Percentiles rank a stretch among this genome's conserved stretches.
Evolutionary conservation across 495 filamentous ascomycete genomes (phyloP).

Genomic region (Penicillium bialowiezense): DNA sequence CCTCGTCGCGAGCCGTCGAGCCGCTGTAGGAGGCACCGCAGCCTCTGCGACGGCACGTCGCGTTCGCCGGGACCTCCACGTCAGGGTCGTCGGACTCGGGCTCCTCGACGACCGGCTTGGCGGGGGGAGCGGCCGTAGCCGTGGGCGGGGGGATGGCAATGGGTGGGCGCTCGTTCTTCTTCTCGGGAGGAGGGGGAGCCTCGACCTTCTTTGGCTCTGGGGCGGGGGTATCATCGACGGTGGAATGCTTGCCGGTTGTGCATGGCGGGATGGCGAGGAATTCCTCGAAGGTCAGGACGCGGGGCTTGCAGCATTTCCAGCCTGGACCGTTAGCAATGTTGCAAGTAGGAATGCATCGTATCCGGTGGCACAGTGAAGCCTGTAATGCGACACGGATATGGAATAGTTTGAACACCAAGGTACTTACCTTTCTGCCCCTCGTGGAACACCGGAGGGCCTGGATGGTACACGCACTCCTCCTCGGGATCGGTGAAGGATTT

Average conservation of each 20-base stretch:
- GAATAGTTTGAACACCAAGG: conserved; percentile 31
- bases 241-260: conserved; percentile 90
- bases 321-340: conserved; percentile 49
- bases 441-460: conserved; percentile 92
- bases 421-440: conserved; percentile 95
- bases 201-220: conserved; percentile 46
- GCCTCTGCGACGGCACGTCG: conserved; percentile 71
- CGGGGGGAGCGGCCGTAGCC: conserved; percentile 52
- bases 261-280: conserved; percentile 93
- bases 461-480: conserved; percentile 88
- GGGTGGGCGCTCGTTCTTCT: conserved; percentile 31
- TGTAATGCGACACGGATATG: conserved; percentile 7
- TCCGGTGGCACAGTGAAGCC: too few species aligned
- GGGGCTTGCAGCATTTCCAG: conserved; percentile 99
- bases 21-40: conserved; percentile 66
- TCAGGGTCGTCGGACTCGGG: conserved; percentile 83
- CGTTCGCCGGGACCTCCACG: conserved; percentile 65
- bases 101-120: conserved; percentile 67
- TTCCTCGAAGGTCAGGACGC: conserved; percentile 97
- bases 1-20: conserved; percentile 59
- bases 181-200: conserved; percentile 27
- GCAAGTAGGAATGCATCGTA: neutral
- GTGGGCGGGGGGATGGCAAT: conserved; percentile 42
- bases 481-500: conserved; percentile 81
- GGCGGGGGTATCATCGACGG: conserved; percentile 69